These are phyloP conservation scores for Colletotrichum viniferum DNA, from an alignment of 2,329 filamentous ascomycete species.

Conservation along the genomic window DNA sequence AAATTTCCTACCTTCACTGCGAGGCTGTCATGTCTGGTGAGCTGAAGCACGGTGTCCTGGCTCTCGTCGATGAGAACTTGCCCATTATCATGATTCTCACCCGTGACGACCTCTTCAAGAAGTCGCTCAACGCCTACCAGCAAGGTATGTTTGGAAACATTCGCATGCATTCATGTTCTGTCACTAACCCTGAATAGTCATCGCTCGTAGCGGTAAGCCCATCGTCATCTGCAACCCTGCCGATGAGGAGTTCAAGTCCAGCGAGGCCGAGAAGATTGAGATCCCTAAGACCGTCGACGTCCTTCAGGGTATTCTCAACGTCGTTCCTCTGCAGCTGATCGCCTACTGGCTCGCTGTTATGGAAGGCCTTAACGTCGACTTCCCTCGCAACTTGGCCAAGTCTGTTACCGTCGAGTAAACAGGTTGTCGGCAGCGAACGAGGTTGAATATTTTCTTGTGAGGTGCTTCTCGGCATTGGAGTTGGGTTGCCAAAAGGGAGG, in stretches of 20 bases:
- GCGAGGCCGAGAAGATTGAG: slow-evolving; percentile 95
- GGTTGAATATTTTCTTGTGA: slow-evolving; percentile 9
- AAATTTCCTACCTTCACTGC: slow-evolving; percentile 99
- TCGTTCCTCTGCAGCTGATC: slow-evolving; percentile 96
- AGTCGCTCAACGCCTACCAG: slow-evolving; percentile 99
- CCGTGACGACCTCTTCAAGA: slow-evolving; percentile 93
- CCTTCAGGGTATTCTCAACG: slow-evolving; percentile 95
- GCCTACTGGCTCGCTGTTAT: slow-evolving; percentile 98
- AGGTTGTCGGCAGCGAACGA: not conserved
- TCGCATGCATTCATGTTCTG: not conserved
- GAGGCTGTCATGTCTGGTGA: slow-evolving; percentile 99
- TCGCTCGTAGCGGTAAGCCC: slow-evolving; percentile 92
- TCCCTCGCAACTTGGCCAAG: slow-evolving; percentile 98
- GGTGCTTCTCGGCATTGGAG: slow-evolving; percentile 5
- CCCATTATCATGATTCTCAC: slow-evolving; percentile 99
- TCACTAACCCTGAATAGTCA: slow-evolving; percentile 61
- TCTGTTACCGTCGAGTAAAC: slow-evolving; percentile 96
- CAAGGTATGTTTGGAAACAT: slow-evolving; percentile 67
- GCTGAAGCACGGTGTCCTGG: slow-evolving; percentile 97
- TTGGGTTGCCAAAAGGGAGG: slow-evolving; percentile 20
- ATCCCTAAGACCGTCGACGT: slow-evolving; percentile 95
- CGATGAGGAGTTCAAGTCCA: slow-evolving; percentile 87
- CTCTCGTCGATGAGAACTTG: slow-evolving; percentile 95
- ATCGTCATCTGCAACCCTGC: slow-evolving; percentile 97
- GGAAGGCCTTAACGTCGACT: slow-evolving; percentile 96